phyloP scores from a whole-genome alignment of 441 rosid genomes.

The Bocquillonia castaneifolia region DNA sequence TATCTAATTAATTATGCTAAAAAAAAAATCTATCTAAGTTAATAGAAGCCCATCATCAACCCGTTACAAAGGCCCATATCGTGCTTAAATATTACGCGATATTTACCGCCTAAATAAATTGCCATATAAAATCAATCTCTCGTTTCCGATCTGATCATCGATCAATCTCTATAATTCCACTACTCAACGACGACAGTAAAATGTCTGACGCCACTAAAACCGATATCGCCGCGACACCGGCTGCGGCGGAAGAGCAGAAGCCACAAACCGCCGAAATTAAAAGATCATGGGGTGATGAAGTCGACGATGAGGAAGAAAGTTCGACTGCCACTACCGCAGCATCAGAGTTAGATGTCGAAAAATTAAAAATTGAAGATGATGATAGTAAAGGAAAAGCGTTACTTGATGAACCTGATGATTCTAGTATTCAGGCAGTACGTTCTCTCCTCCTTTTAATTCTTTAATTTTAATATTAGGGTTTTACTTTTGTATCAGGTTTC shows the following conservation, averaged over 20 bases:
- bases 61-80: no score
- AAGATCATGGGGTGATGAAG: constrained; percentile 52
- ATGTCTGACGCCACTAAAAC: constrained; percentile 20
- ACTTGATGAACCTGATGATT: constrained; percentile 82
- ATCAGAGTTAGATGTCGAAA: constrained; percentile 35
- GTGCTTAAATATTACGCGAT: no score
- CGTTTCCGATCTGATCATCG: no score
- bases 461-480: not conserved
- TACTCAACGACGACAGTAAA: no score
- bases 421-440: constrained; percentile 66
- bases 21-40: no score
- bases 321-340: constrained; percentile 29
- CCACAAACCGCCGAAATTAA: constrained; percentile 30
- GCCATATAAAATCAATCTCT: no score
- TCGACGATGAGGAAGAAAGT: constrained; percentile 47
- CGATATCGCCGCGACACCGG: constrained; percentile 10
- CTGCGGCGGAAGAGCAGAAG: constrained; percentile 20
- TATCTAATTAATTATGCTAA: no score
- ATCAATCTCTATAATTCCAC: no score
- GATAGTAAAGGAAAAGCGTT: constrained; percentile 46
- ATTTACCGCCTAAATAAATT: no score
- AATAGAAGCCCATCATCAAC: no score
- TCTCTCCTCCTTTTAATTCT: not conserved
- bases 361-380: constrained; percentile 45
- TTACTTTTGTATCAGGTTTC: not conserved